Evolutionary conservation across 495 filamentous ascomycete species (phyloP).

Genomic region (Staphylotrichum longicolle): DNA sequence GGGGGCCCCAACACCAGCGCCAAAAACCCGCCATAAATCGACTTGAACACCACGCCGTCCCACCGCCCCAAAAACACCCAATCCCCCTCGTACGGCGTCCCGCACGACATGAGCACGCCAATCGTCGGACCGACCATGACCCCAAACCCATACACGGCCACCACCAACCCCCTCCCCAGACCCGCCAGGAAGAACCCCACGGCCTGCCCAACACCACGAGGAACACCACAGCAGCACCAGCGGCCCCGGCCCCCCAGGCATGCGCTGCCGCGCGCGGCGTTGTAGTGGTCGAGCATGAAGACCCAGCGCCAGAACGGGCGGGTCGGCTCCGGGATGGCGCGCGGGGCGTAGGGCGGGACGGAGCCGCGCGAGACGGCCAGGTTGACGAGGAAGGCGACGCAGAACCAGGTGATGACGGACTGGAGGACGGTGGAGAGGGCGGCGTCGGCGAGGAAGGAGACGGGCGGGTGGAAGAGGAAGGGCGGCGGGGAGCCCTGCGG

Average conservation of each 20-base stretch:
- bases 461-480: slow-evolving; percentile 45
- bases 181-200: slow-evolving; percentile 22
- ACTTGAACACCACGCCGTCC: slow-evolving; percentile 46
- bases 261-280: neutral
- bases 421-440: slow-evolving; percentile 39
- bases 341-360: slow-evolving; percentile 31
- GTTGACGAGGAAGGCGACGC: slow-evolving; percentile 36
- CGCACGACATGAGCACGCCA: slow-evolving; percentile 30
- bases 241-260: neutral
- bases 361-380: slow-evolving; percentile 37
- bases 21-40: slow-evolving; percentile 40
- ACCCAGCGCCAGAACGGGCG: slow-evolving; percentile 36
- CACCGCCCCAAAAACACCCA: slow-evolving; percentile 42
- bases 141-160: slow-evolving; percentile 31
- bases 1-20: slow-evolving; percentile 40
- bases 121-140: slow-evolving; percentile 33
- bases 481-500: slow-evolving; percentile 38
- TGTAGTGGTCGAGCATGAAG: slow-evolving; percentile 37
- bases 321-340: slow-evolving; percentile 27
- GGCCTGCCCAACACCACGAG: neutral
- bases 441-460: slow-evolving; percentile 41
- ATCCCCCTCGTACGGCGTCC: slow-evolving; percentile 33
- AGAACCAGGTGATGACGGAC: slow-evolving; percentile 36
- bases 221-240: neutral
- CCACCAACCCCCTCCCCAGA: slow-evolving; percentile 28